Percentiles rank a stretch among this genome's conserved stretches.
These are phyloP conservation scores for Peronospora belbahrii DNA, from an alignment of 352 stramenopile genomes.

Conservation along the genomic window DNA sequence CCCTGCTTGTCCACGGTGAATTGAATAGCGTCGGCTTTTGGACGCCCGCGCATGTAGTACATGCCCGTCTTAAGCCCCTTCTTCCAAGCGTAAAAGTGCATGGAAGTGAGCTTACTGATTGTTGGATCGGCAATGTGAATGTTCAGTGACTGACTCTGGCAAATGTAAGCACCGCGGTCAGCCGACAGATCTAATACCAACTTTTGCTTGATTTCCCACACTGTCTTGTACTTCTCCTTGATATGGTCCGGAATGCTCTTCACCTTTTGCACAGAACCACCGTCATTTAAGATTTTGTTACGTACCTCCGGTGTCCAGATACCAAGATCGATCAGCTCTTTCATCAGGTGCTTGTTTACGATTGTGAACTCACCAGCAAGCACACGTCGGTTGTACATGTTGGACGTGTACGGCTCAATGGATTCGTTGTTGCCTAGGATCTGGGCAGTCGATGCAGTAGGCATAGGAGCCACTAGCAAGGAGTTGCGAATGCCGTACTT, in stretches of 20 bases:
- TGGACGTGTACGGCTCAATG: constrained; percentile 98
- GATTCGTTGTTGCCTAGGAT: constrained; percentile 99
- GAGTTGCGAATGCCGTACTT: constrained; percentile 97
- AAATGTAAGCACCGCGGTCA: constrained; percentile 98
- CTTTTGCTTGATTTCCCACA: constrained; percentile 99
- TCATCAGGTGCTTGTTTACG: constrained; percentile 99
- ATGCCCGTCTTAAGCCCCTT: constrained; percentile 99
- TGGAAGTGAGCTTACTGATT: constrained; percentile 96
- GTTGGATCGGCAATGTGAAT: constrained; percentile 98
- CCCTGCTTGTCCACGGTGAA: constrained; percentile 99
- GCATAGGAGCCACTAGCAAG: constrained; percentile 98
- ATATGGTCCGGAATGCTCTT: constrained; percentile 66
- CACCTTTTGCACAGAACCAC: constrained; percentile 93
- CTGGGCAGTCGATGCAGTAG: constrained; percentile 97
- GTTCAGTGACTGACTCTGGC: constrained; percentile 96
- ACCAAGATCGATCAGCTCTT: constrained; percentile 92
- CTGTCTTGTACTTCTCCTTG: constrained; percentile 98
- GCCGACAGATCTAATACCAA: constrained; percentile 96
- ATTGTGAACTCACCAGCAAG: constrained; percentile 98
- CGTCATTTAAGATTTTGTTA: constrained; percentile 98
- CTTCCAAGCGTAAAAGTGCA: constrained; percentile 99
- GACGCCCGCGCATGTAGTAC: constrained; percentile 98
- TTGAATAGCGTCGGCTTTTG: constrained; percentile 98
- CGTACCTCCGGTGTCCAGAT: constrained; percentile 96
- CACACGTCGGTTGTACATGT: constrained; percentile 99